A percentile compares a stretch with the other conserved stretches of the same genome.
These are phyloP conservation scores for Fusarium cyanostomum DNA, from an alignment of 2,329 filamentous ascomycete genomes.

Conservation along the genomic window DNA sequence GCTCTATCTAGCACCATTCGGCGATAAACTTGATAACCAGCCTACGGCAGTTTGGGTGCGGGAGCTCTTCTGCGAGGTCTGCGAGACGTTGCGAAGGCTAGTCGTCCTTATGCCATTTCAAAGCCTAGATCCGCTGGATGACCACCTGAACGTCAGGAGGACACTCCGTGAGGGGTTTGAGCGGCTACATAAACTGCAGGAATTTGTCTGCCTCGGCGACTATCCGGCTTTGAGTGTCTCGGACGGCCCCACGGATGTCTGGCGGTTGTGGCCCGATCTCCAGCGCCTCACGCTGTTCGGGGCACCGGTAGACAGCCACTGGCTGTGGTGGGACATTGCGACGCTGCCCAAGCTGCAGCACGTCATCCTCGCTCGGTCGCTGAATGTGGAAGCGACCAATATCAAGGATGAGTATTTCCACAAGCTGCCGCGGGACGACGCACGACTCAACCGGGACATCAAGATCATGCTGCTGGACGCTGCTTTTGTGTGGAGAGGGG, in stretches of 20 bases:
- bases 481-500: conserved; percentile 33
- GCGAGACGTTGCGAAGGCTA: conserved; percentile 54
- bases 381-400: conserved; percentile 46
- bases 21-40: conserved; percentile 49
- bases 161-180: conserved; percentile 57
- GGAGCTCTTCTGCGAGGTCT: conserved; percentile 54
- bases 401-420: conserved; percentile 55
- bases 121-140: conserved; percentile 53
- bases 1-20: conserved; percentile 55
- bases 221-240: conserved; percentile 54
- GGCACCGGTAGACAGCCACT: conserved; percentile 49
- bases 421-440: conserved; percentile 43
- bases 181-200: conserved; percentile 55
- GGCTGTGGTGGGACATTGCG: conserved; percentile 53
- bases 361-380: conserved; percentile 54
- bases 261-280: conserved; percentile 56
- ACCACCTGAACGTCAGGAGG: conserved; percentile 51
- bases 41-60: conserved; percentile 52
- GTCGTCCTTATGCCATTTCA: conserved; percentile 60
- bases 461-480: conserved; percentile 48
- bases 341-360: conserved; percentile 50
- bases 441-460: conserved; percentile 41
- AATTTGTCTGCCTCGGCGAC: conserved; percentile 59
- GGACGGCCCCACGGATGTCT: conserved; percentile 50
- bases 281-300: conserved; percentile 56